Conservation (phyloP, 768 basidiomycete species). For the Amylocystis lapponica region DNA sequence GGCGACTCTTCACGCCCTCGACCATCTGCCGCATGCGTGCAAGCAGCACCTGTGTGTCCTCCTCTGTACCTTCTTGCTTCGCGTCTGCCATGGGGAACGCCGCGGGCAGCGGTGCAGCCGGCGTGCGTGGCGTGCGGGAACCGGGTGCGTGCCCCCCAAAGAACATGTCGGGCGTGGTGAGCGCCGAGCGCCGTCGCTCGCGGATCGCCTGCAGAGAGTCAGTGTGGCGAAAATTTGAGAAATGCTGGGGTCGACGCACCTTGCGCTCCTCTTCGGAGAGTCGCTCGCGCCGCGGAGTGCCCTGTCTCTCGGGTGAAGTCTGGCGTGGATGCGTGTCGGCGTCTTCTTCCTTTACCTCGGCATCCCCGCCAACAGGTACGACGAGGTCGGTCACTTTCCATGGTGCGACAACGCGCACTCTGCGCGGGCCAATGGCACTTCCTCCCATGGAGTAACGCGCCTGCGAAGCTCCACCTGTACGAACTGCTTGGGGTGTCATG, state of each 20-base stretch:
- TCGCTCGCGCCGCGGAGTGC: slow-evolving; percentile 15
- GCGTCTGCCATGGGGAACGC: slow-evolving; percentile 4
- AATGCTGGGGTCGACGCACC: no score
- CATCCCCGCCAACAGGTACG: slow-evolving; percentile 30
- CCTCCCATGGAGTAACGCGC: slow-evolving; percentile 39
- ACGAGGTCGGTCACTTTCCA: slow-evolving; percentile 56
- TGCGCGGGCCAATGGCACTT: slow-evolving; percentile 33
- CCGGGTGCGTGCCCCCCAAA: slow-evolving; percentile 52
- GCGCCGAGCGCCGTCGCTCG: slow-evolving; percentile 55
- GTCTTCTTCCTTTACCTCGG: slow-evolving; percentile 14
- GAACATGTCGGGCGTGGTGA: slow-evolving; percentile 41
- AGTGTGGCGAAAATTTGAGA: no score
- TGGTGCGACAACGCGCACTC: slow-evolving; percentile 42
- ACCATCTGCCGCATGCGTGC: slow-evolving; percentile 33
- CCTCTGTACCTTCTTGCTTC: slow-evolving; percentile 23
- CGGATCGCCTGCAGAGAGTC: slow-evolving; percentile 42
- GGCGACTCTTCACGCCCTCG: slow-evolving; percentile 30
- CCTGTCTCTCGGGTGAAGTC: no score
- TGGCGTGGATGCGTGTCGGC: no score
- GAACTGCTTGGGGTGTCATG: slow-evolving; percentile 60
- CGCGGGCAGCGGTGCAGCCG: slow-evolving; percentile 15
- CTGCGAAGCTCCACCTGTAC: slow-evolving; percentile 10
- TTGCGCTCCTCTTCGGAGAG: slow-evolving; percentile 44
- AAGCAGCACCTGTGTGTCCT: slow-evolving; percentile 29
- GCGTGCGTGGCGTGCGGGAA: slow-evolving; percentile 33